Evolutionary conservation across 164 flowering plant species (phyloP), one percentile per base, ranked within the genome.

Genomic region (Vitis rupestris): DNA sequence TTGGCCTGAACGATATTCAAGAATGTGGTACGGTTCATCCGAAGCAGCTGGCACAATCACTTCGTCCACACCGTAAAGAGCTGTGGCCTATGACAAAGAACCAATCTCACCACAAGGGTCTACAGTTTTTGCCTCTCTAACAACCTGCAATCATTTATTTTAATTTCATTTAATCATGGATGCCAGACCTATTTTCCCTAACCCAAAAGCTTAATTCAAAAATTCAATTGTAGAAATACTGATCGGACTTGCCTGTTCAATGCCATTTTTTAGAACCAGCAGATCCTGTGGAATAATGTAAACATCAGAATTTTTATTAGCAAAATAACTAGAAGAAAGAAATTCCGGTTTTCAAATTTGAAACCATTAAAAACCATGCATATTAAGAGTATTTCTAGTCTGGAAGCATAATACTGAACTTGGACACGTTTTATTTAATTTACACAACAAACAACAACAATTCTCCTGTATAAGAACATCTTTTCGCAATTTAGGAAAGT

Each of bases 41-140:
- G 85, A 30, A 96, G 75, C 19, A 96, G 79, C 80, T 92, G 98
- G 73, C 92, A 85, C 70, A 93, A 70, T 61, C 97, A 72, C 72
- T 83, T 96, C 30, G 98, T 96, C 9, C 98, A 86, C 30, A 87
- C 93, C 9, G 97, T 93, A 72, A 88, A 96, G 1, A 88, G 83
- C 61, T 96, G 99, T 48, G 98, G 99, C 79, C 89, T 86, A 67
- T 93, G 92, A 72, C 97, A 96, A 51, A 96, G 90, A 16, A 96
- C 97, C 97, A 64, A 96, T 80, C 78, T 96, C 99, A 12, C 99
- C 99, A 79, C 86, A 82, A 12, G 90, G 66, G 59, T 89, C 97
- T 49, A 97, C 97, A 9, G 85, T 64, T 66, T 76, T 86, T 44
- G 82, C 86, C 84, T 89, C 94, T 50, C 90, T 86, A 59, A 89